Conservation (phyloP, 2,329 filamentous ascomycete genomes). For the Zymoseptoria ardabiliae region DNA sequence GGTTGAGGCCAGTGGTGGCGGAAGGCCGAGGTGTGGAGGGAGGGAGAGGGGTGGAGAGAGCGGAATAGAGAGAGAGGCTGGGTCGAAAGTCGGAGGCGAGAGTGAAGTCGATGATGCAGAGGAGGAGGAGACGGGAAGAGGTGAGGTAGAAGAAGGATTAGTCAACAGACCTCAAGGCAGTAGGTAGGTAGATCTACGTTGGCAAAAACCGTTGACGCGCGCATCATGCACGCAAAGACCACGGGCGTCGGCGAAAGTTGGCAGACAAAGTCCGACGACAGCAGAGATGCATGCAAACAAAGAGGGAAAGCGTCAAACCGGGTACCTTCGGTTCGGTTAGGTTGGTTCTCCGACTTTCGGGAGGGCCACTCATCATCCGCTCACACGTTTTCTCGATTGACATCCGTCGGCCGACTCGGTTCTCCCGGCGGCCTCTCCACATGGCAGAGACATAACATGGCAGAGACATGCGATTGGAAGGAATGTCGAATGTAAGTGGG, state of each 20-base stretch:
- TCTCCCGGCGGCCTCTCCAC: not conserved
- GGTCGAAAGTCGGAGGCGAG: not conserved
- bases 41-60: not conserved
- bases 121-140: not conserved
- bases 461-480: not conserved
- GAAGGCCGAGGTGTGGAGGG: not conserved
- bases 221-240: conserved; percentile 1
- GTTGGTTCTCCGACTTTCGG: no score
- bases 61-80: not conserved
- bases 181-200: not conserved
- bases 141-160: not conserved
- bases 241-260: not conserved
- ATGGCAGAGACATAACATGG: not conserved
- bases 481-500: not conserved
- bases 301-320: no score
- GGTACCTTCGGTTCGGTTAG: no score
- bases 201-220: conserved; percentile 2
- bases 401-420: not conserved
- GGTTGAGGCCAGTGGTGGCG: not conserved
- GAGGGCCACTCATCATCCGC: no score
- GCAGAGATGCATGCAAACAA: not conserved
- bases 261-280: conserved; percentile 2
- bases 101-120: not conserved
- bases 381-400: not conserved
- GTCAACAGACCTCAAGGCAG: not conserved